These are phyloP conservation scores for Myrmaecium sp. DNA, from an alignment of 2,329 filamentous ascomycete species.

Conservation along the genomic window DNA sequence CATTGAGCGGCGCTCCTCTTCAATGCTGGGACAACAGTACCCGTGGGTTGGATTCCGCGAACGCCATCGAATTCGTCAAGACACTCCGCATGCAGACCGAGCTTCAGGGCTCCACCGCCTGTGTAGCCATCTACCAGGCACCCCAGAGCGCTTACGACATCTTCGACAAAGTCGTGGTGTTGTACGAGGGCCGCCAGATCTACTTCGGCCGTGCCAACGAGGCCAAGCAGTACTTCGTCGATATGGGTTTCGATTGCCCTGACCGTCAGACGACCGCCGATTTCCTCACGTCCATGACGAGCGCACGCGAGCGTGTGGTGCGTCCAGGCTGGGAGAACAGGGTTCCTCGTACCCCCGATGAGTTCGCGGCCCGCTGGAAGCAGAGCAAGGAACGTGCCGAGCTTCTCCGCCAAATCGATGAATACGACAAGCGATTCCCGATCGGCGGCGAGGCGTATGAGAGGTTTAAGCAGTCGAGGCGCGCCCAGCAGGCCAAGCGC, in stretches of 20 bases:
- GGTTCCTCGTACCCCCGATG: conserved; percentile 20
- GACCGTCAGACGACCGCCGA: conserved; percentile 50
- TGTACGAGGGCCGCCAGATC: conserved; percentile 49
- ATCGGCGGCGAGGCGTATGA: conserved; percentile 20
- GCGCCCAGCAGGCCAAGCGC: conserved; percentile 21
- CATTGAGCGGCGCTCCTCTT: conserved; percentile 38
- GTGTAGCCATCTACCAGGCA: conserved; percentile 55
- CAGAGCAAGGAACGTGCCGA: conserved; percentile 26
- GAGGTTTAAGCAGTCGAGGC: conserved; percentile 21
- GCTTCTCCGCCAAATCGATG: conserved; percentile 22
- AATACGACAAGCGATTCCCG: conserved; percentile 19
- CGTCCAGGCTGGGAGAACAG: conserved; percentile 21
- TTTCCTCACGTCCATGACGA: conserved; percentile 55
- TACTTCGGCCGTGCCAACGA: conserved; percentile 46
- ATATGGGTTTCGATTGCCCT: conserved; percentile 53
- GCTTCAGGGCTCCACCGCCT: conserved; percentile 41
- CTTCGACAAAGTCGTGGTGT: conserved; percentile 48
- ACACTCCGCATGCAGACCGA: conserved; percentile 46
- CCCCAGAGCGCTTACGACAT: conserved; percentile 49
- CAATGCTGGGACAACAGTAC: conserved; percentile 62
- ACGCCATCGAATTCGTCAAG: conserved; percentile 52
- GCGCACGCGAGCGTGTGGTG: conserved; percentile 20
- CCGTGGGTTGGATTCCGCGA: conserved; percentile 50
- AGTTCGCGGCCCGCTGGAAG: conserved; percentile 31
- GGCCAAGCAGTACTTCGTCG: conserved; percentile 49